phyloP scores from a whole-genome alignment of 2,329 filamentous ascomycete species.

The Lasiodiplodia sp. region DNA sequence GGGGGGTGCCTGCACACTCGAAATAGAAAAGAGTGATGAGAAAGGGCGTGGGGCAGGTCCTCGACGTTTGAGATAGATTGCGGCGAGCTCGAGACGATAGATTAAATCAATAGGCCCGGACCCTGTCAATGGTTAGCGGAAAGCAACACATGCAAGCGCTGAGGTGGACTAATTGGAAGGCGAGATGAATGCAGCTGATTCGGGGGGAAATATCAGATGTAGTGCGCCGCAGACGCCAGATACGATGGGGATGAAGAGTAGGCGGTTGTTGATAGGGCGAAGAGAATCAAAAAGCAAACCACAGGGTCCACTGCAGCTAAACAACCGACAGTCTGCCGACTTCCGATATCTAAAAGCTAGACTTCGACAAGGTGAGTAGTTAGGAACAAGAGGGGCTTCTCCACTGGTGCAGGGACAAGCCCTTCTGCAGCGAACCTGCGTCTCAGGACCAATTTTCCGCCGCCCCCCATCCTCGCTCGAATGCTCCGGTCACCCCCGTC shows the following conservation, averaged over 20 bases:
- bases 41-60: constrained; percentile 2
- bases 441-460: constrained; percentile 2
- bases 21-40: constrained; percentile 13
- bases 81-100: constrained; percentile 1
- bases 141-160: constrained; percentile 6
- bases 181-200: constrained; percentile 2
- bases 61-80: constrained; percentile 18
- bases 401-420: constrained; percentile 17
- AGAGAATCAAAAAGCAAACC: constrained; percentile 8
- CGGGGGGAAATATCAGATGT: background rate
- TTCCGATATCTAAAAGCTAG: background rate
- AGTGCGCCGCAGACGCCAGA: background rate
- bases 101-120: background rate
- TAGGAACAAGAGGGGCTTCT: background rate
- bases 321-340: background rate
- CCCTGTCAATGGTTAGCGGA: constrained; percentile 17
- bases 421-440: constrained; percentile 19
- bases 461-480: background rate
- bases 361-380: background rate
- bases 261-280: background rate
- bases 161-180: constrained; percentile 6
- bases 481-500: background rate
- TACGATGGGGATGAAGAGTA: background rate
- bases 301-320: constrained; percentile 8
- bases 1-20: constrained; percentile 3